Percentiles rank a stretch among this genome's conserved stretches.
Evolutionary conservation across 768 basidiomycete species (phyloP).

Genomic region (Royoungia palumana): DNA sequence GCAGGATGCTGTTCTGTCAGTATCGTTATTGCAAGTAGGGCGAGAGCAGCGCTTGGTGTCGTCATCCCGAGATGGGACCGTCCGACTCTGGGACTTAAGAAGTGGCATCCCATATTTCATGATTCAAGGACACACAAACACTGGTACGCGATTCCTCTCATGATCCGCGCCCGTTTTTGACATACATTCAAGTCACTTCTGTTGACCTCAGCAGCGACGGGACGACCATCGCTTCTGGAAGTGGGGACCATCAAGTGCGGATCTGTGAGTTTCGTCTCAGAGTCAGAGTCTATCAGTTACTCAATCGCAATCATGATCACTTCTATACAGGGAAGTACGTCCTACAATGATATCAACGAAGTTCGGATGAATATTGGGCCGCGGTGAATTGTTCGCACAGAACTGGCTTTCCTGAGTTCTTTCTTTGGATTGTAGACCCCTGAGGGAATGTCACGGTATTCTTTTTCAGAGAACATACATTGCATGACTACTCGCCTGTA

Average conservation of each 20-base stretch:
- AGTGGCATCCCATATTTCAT: slow-evolving; percentile 33
- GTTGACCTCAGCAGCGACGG: slow-evolving; percentile 37
- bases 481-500: no score
- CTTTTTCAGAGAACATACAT: no score
- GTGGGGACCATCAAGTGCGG: slow-evolving; percentile 35
- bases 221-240: slow-evolving; percentile 33
- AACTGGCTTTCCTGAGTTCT: background rate
- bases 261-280: slow-evolving; percentile 30
- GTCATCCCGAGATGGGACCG: slow-evolving; percentile 36
- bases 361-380: background rate
- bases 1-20: slow-evolving; percentile 32
- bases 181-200: slow-evolving; percentile 30
- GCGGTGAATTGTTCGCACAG: background rate
- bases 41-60: slow-evolving; percentile 35
- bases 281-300: slow-evolving; percentile 12
- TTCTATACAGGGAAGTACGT: slow-evolving; percentile 26
- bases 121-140: slow-evolving; percentile 35
- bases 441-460: no score
- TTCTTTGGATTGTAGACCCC: no score
- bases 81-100: slow-evolving; percentile 36
- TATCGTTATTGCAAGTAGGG: slow-evolving; percentile 31
- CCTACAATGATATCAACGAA: slow-evolving; percentile 20
- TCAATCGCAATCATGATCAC: slow-evolving; percentile 8
- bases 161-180: slow-evolving; percentile 22
- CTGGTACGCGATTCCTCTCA: slow-evolving; percentile 26